Conservation (phyloP, 2,329 filamentous ascomycete species). For the Aspergillus bombycis region DNA sequence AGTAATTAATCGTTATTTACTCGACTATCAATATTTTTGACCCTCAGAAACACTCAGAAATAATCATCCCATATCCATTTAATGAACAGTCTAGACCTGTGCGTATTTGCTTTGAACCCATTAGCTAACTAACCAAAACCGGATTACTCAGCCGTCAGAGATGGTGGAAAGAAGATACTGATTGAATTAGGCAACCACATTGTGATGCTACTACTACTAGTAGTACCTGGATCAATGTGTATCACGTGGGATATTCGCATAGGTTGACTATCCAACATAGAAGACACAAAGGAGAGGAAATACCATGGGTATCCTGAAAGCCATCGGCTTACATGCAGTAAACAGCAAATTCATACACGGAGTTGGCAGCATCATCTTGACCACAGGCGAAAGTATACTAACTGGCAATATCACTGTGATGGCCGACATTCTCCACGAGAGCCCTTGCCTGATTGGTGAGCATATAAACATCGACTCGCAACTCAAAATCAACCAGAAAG, state of each 20-base stretch:
- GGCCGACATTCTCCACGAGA: constrained; percentile 27
- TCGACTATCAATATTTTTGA: neutral
- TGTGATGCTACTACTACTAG: neutral
- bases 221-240: neutral
- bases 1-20: neutral
- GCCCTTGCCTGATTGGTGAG: constrained; percentile 55
- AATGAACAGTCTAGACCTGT: neutral
- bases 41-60: neutral
- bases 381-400: neutral
- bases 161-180: neutral
- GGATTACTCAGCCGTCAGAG: constrained; percentile 10
- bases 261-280: neutral
- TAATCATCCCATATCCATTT: neutral
- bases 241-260: neutral
- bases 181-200: constrained; percentile 15
- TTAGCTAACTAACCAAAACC: neutral
- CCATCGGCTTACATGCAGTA: neutral
- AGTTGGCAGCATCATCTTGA: neutral
- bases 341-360: neutral
- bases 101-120: neutral
- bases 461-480: constrained; percentile 64
- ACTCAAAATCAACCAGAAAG: constrained; percentile 81
- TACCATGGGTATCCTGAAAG: neutral
- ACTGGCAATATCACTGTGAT: neutral
- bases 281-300: neutral